Percentiles rank a stretch among this genome's conserved stretches.
These are phyloP conservation scores for Jimgerdemannia lactiflua DNA, from an alignment of 192 early-diverging fungal genomes.

Conservation along the genomic window DNA sequence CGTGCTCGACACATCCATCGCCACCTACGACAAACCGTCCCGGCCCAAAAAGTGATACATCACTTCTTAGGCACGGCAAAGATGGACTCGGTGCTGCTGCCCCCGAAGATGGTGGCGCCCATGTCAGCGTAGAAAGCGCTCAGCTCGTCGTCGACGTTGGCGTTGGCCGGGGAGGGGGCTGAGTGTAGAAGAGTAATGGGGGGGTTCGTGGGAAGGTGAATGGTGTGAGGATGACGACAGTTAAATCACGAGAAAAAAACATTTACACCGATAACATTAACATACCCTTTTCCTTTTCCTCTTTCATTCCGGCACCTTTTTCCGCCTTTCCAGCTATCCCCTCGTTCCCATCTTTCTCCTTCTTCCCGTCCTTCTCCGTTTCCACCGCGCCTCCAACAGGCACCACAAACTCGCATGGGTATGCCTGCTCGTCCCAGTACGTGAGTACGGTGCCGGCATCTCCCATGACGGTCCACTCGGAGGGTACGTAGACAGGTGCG, in stretches of 20 bases:
- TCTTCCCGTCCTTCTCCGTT: slow-evolving; percentile 7
- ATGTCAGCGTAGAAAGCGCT: slow-evolving; percentile 61
- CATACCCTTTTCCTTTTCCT: neutral
- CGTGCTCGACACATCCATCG: too few species aligned
- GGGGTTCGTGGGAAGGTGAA: neutral
- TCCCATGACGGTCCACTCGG: slow-evolving; percentile 50
- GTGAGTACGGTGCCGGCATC: slow-evolving; percentile 37
- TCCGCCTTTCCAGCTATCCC: slow-evolving; percentile 4
- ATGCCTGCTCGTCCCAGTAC: slow-evolving; percentile 68
- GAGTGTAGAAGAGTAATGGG: neutral
- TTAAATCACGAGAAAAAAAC: too few species aligned
- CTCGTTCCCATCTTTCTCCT: slow-evolving; percentile 14
- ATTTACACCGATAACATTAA: neutral
- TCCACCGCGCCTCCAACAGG: slow-evolving; percentile 13
- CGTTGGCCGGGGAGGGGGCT: neutral
- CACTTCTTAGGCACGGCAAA: too few species aligned
- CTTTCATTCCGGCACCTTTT: slow-evolving; percentile 10
- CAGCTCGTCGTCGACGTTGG: slow-evolving; percentile 52
- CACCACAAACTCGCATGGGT: slow-evolving; percentile 36
- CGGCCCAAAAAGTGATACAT: too few species aligned
- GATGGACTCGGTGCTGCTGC: too few species aligned
- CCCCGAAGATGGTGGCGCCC: slow-evolving; percentile 15
- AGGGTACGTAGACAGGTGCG: slow-evolving; percentile 58
- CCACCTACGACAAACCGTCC: too few species aligned
- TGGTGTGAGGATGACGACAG: too few species aligned